A percentile compares a stretch with the other conserved stretches of the same genome.
Evolutionary conservation across 768 basidiomycete genomes (phyloP).

Genomic region (Pleurotus sapidus): DNA sequence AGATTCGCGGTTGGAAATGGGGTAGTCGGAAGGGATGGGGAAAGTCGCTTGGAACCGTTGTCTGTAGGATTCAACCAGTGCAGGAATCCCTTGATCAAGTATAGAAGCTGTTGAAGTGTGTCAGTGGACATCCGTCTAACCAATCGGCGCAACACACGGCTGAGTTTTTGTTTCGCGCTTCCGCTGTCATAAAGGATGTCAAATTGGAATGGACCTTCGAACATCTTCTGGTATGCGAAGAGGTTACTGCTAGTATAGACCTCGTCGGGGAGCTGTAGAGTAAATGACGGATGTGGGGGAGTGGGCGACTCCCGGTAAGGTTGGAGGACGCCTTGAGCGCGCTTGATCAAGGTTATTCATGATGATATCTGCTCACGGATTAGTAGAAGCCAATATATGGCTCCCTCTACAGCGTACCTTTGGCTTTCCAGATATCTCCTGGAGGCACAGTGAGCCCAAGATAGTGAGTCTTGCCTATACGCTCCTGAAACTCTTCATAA

Average conservation of each 20-base stretch:
- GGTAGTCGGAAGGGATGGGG: constrained; percentile 59
- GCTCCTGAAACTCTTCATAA: constrained; percentile 52
- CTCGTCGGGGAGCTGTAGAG: constrained; percentile 76
- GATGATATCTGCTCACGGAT: constrained; percentile 49
- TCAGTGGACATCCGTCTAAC: background rate
- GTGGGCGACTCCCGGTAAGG: constrained; percentile 51
- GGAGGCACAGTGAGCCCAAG: constrained; percentile 57
- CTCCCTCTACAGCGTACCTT: constrained; percentile 43
- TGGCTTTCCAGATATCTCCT: constrained; percentile 81
- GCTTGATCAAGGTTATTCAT: constrained; percentile 53
- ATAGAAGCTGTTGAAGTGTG: constrained; percentile 42
- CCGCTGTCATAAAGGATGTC: constrained; percentile 86
- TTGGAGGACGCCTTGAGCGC: constrained; percentile 50
- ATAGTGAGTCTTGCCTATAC: constrained; percentile 70
- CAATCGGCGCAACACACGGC: constrained; percentile 41
- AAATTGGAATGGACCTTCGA: constrained; percentile 83
- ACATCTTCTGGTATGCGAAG: constrained; percentile 83
- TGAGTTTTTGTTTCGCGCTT: constrained; percentile 62
- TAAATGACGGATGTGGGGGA: constrained; percentile 76
- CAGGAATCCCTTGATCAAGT: constrained; percentile 69
- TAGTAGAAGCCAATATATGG: background rate
- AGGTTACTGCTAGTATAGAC: constrained; percentile 72
- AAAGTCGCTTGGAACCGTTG: constrained; percentile 68
- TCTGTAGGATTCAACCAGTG: constrained; percentile 58
- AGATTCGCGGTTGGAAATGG: constrained; percentile 40